Conservation (phyloP, 371 early-diverging fungal species). For the Mortierella sp. region DNA sequence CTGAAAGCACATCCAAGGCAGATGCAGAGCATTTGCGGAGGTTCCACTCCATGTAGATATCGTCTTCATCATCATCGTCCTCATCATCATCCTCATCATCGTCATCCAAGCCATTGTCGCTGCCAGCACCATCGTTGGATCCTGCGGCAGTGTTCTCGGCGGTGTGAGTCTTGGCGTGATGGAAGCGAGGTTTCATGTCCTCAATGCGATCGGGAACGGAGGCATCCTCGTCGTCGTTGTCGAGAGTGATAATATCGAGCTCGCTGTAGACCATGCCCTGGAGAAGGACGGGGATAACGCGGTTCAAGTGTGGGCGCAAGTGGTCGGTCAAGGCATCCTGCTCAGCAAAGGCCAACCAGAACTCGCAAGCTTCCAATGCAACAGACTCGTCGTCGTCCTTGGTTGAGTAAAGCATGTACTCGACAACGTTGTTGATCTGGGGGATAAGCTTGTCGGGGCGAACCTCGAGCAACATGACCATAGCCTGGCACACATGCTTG, state of each 20-base stretch:
- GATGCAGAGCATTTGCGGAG: conserved; percentile 98
- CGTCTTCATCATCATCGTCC: conserved; percentile 90
- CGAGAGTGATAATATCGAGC: conserved; percentile 83
- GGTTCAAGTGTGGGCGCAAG: conserved; percentile 82
- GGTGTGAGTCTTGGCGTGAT: conserved; percentile 85
- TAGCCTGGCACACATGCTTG: conserved; percentile 92
- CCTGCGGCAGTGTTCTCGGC: conserved; percentile 68
- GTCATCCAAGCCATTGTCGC: conserved; percentile 69
- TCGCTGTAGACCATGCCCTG: conserved; percentile 96
- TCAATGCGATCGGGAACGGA: conserved; percentile 88
- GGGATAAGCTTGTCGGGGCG: conserved; percentile 86
- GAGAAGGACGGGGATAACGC: conserved; percentile 92
- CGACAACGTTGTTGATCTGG: conserved; percentile 86
- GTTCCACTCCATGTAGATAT: conserved; percentile 94
- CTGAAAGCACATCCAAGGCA: conserved; percentile 93
- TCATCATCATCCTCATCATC: conserved; percentile 88
- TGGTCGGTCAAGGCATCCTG: conserved; percentile 84
- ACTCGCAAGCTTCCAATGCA: conserved; percentile 97
- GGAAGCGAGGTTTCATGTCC: conserved; percentile 95
- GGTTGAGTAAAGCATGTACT: conserved; percentile 95
- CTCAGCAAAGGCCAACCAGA: conserved; percentile 97
- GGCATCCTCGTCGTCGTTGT: conserved; percentile 87
- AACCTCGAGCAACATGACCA: conserved; percentile 90
- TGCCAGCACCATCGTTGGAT: conserved; percentile 51
- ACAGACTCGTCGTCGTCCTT: conserved; percentile 85